Percentiles rank a stretch among this genome's conserved stretches.
Evolutionary conservation across 208 protist genomes (phyloP).

Genomic region (Kentomonas sorsogonicus): DNA sequence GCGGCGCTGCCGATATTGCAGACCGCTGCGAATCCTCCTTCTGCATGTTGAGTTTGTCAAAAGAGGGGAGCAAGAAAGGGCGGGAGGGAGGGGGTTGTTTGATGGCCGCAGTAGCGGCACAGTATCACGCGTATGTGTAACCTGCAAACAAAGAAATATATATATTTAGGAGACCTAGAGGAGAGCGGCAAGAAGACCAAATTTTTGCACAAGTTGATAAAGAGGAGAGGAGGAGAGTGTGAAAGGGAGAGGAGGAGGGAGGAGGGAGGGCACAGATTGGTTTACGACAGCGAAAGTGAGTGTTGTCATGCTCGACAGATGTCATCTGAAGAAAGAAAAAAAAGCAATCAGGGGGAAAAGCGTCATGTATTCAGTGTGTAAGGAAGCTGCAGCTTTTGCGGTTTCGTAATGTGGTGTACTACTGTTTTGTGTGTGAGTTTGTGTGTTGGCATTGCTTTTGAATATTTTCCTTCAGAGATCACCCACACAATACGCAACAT

Average conservation of each 20-base stretch:
- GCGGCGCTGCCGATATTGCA: not conserved
- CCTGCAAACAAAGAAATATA: not conserved
- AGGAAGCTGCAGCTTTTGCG: too few species aligned
- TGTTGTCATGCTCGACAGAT: not conserved
- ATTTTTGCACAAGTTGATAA: not conserved
- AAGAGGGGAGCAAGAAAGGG: too few species aligned
- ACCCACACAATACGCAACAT: constrained; percentile 7
- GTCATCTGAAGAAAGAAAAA: constrained; percentile 2
- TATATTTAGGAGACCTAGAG: not conserved
- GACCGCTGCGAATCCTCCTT: constrained; percentile 1
- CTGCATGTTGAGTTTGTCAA: constrained; percentile 2
- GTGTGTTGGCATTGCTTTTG: too few species aligned
- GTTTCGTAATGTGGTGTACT: too few species aligned
- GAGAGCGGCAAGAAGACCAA: not conserved
- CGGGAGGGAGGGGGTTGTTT: too few species aligned
- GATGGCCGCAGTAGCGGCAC: too few species aligned
- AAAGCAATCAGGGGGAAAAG: not conserved
- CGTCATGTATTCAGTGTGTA: not conserved
- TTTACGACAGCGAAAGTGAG: not conserved
- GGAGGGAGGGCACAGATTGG: not conserved
- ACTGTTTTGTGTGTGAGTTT: too few species aligned
- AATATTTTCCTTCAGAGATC: not conserved
- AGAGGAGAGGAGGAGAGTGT: not conserved
- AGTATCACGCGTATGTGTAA: too few species aligned
- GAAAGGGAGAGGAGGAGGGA: not conserved